Base-by-base conservation (phyloP, 2,329 filamentous ascomycete genomes). In the Penicillium crustosum region DNA sequence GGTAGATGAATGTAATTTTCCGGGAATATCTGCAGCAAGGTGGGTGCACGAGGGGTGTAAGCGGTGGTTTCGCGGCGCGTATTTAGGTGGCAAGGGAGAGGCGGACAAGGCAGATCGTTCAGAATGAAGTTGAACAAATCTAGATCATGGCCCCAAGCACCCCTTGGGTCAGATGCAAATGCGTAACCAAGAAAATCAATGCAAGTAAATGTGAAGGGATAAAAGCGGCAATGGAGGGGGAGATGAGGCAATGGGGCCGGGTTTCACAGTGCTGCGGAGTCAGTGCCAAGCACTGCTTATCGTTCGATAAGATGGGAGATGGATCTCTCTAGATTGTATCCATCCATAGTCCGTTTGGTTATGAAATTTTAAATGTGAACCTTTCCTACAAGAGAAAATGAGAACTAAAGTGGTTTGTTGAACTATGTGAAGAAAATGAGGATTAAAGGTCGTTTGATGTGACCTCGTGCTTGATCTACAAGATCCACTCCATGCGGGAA, bases 241-340 rank as follows among this genome's bases (percentile, higher is more conserved):
- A 59, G 59, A 64, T 61, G 65, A 61, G 62, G 64, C 61, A 61
- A 61, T 61, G 51, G 59, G 62, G 58, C 53, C 56, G 52, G 49
- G 60, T 63, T 57, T 66, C 62, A 63, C 59, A 58, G 44, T 57
- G 45, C 23, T 62, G 65, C 61, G 62, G 63, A 64, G 63, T 65
- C 59, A 49, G 52, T 53, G 64, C 62, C 62, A 61, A 66, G 63
- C 52, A 45, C 49, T 42, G 53, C 60, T 67, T 65, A 67, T 67
- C 65, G 45, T 17, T 55, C 54, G 63, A 65, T 66, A 64, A 65
- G 64, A 63, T 58, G 60, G 50, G 21, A 23, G 27, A 47, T 47
- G 39, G 36, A 8, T 31, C 38, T 31, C 38, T 21, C 31, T 8
- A 47, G 41, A 27, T 19, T 27, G 8, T 27, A 27, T 27, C 27